Percentiles rank a stretch among this genome's conserved stretches.
Evolutionary conservation across 306 rosid species (phyloP).

Genomic region (Sphenostylis stenocarpa): DNA sequence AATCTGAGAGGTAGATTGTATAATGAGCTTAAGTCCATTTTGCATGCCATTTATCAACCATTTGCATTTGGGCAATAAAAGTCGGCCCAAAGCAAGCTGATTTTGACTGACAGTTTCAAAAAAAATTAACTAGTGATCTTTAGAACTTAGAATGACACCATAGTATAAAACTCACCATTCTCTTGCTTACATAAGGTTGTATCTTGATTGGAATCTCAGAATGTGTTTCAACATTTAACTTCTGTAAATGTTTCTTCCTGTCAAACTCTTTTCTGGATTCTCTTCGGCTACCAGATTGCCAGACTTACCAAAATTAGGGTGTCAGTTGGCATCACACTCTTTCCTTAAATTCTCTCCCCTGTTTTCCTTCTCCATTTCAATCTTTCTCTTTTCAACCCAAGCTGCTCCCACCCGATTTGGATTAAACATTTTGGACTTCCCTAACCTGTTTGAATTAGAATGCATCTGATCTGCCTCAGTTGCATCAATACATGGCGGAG

Average conservation of each 20-base stretch:
- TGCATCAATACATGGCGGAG: slow-evolving; percentile 82
- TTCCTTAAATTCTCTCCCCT: slow-evolving; percentile 72
- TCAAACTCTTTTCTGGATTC: slow-evolving; percentile 87
- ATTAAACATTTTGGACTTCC: slow-evolving; percentile 67
- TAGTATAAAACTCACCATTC: slow-evolving; percentile 64
- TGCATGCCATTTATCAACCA: neutral
- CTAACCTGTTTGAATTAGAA: slow-evolving; percentile 46
- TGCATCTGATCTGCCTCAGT: slow-evolving; percentile 49
- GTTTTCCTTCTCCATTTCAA: slow-evolving; percentile 87
- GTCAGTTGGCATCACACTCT: slow-evolving; percentile 71
- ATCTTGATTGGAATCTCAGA: slow-evolving; percentile 55
- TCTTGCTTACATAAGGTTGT: slow-evolving; percentile 86
- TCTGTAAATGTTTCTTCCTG: slow-evolving; percentile 56
- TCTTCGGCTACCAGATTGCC: slow-evolving; percentile 97
- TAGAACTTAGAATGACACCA: slow-evolving; percentile 16
- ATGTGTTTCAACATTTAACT: slow-evolving; percentile 53
- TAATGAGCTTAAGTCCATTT: neutral
- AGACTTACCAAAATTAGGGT: slow-evolving; percentile 92
- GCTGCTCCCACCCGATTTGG: slow-evolving; percentile 95
- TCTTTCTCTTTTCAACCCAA: slow-evolving; percentile 93
- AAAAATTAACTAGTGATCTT: slow-evolving; percentile 6
- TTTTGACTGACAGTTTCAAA: slow-evolving; percentile 6
- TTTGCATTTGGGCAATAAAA: neutral
- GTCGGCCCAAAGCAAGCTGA: neutral
- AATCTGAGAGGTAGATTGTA: too few relatives aligned